Percentiles rank a stretch among this genome's conserved stretches.
Evolutionary conservation across 257 asterid genomes (phyloP).

Genomic region (Penstemon eatonii): DNA sequence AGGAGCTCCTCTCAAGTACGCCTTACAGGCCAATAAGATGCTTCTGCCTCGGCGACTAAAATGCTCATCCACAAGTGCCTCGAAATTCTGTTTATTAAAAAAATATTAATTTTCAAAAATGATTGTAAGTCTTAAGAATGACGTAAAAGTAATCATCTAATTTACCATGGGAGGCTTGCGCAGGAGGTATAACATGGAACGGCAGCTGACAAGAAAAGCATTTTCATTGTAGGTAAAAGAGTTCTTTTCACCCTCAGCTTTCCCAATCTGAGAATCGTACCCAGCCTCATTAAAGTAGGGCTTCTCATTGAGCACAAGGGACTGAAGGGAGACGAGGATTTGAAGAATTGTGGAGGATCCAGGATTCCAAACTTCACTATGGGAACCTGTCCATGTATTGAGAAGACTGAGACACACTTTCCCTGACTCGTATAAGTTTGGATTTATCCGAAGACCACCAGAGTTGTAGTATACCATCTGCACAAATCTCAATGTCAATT

Average conservation of each 20-base stretch:
- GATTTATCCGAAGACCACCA: conserved; percentile 91
- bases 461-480: conserved; percentile 93
- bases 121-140: not conserved
- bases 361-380: conserved; percentile 88
- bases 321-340: conserved; percentile 90
- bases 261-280: conserved; percentile 79
- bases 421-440: conserved; percentile 88
- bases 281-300: conserved; percentile 98
- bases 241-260: conserved; percentile 88
- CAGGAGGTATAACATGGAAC: conserved; percentile 75
- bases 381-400: conserved; percentile 87
- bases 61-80: conserved; percentile 77
- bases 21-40: conserved; percentile 67
- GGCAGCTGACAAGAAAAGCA: conserved; percentile 85
- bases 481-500: conserved; percentile 26
- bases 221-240: conserved; percentile 83
- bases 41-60: conserved; percentile 51
- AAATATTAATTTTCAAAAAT: not conserved
- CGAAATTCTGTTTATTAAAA: conserved; percentile 66
- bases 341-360: conserved; percentile 73
- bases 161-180: conserved; percentile 87
- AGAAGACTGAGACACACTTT: conserved; percentile 85
- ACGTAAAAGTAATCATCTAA: not conserved
- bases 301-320: conserved; percentile 87
- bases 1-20: conserved; percentile 78